Evolutionary conservation across 1,139 yeast genomes (phyloP), one percentile per base, ranked within the genome.

Genomic region (Nakaseomyces delphensis): DNA sequence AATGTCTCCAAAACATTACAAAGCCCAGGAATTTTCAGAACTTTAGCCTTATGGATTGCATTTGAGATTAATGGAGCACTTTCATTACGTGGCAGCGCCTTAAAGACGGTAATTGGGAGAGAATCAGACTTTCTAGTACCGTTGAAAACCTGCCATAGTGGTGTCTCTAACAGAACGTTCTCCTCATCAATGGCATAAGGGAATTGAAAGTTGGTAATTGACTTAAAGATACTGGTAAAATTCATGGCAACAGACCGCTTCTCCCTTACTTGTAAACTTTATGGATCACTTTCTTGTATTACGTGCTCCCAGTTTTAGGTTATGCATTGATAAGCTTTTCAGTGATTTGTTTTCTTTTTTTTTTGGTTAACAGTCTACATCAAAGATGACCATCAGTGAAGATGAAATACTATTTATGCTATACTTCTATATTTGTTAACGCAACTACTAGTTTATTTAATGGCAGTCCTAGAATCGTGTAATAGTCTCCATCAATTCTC

Each of bases 381-480:
- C n/a, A n/a, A n/a, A n/a, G n/a, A n/a, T n/a, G n/a, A n/a, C n/a
- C n/a, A n/a, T n/a, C n/a, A n/a, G n/a, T n/a, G n/a, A n/a, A n/a
- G n/a, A n/a, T n/a, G n/a, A n/a, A n/a, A n/a, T n/a, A n/a, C n/a
- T n/a, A n/a, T n/a, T n/a, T n/a, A n/a, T n/a, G 25, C 25, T 28
- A 28, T 13, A 28, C 3, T 13, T 31, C 23, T 18, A 18, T 16
- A 31, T 31, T 39, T 29, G 32, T 39, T 13, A 49, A 38, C 13
- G 44, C 49, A 21, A 47, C 50, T 30, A 73, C 74, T 0, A 91
- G 77, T 27, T 65, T 68, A 44, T 71, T 69, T 19, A 78, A 75
- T 0, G 98, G 97, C 45, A 91, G 65, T 0, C 98, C 98, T 7
- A 91, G 91, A n/a, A 86, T 83, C 57, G 86, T 89, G 61, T 72